Evolutionary conservation across 1,284 basidiomycete species (phyloP), one percentile per base, ranked within the genome.

Genomic region (Meripilus lineatus): DNA sequence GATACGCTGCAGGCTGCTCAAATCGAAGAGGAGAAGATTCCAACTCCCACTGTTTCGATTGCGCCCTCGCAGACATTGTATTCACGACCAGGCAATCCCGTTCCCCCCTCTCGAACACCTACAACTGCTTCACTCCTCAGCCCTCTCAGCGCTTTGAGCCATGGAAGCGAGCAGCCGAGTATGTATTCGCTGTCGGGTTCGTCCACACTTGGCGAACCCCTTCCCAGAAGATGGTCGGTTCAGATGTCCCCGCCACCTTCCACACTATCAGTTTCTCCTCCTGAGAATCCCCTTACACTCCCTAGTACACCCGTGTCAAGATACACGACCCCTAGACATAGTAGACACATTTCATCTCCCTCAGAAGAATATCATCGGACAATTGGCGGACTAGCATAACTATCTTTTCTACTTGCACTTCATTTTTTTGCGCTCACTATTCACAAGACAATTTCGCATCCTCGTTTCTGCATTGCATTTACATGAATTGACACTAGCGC

Each of bases 101-200:
- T 10, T 8, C n/a, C 10, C 8, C 28, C 28, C n/a, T n/a, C 28
- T 30, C 28, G n/a, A 30, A 30, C 28, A n/a, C 28, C 28, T 30
- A 30, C 28, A 32, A 81, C 81, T 49, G 78, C 80, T 1, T 78
- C 77, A 1, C 77, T 78, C 11, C 50, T 51, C 8, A 45, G 51
- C 11, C 53, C 56, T 13, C 49, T 49, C 37, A 50, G 69, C 13
- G 66, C 68, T 1, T 54, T 71, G 7, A 73, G 75, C 50, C 64
- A 68, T 1, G 47, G 62, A 23, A 48, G 71, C 45, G 64, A 70
- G 20, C 62, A 68, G 23, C 66, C 74, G 4, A 77, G 70, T 50
- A 67, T 69, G 11, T 57, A 65, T 26, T 70, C 70, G n/a, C 10
- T 30, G 28, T 8, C 15, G 65, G 68, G 8, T 69, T 44, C 8